phyloP scores from a whole-genome alignment of 2,329 filamentous ascomycete species.

The Aspergillus sp. region DNA sequence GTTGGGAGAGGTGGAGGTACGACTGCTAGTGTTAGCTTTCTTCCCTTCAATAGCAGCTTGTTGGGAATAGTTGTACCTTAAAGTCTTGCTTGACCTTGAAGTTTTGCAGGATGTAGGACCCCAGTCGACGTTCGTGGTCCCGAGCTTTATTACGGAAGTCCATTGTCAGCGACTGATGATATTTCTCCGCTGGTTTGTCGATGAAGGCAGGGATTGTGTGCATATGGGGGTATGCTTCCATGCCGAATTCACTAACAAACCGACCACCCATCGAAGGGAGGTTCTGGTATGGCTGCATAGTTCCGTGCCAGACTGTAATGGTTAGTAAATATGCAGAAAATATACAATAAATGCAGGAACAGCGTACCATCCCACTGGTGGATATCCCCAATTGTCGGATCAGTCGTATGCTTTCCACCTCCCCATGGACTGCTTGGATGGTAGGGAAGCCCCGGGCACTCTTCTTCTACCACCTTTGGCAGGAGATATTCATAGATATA shows the following conservation, averaged over 20 bases:
- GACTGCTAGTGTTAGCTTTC: too few relatives aligned
- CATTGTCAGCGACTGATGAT: slow-evolving; percentile 78
- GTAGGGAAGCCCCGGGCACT: slow-evolving; percentile 67
- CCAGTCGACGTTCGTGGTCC: slow-evolving; percentile 81
- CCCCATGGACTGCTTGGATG: slow-evolving; percentile 86
- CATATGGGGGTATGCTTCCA: not conserved
- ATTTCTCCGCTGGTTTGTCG: slow-evolving; percentile 69
- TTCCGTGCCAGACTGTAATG: not conserved
- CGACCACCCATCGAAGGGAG: not conserved
- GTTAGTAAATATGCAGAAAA: too few relatives aligned
- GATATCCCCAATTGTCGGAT: slow-evolving; percentile 77
- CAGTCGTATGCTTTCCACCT: slow-evolving; percentile 62
- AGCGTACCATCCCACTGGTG: slow-evolving; percentile 79
- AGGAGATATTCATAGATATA: slow-evolving; percentile 94
- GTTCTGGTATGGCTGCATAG: not conserved
- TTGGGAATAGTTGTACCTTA: slow-evolving; percentile 32
- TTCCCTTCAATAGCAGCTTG: too few relatives aligned
- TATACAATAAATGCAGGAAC: too few relatives aligned
- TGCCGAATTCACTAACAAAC: not conserved
- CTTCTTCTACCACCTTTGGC: slow-evolving; percentile 66
- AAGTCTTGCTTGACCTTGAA: slow-evolving; percentile 56
- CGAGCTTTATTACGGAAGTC: slow-evolving; percentile 97
- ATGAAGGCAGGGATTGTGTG: slow-evolving; percentile 64
- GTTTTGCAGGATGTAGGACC: slow-evolving; percentile 87
- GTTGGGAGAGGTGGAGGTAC: slow-evolving; percentile 67